Conservation (phyloP, 164 flowering plant species). For the Pachysandra terminalis region DNA sequence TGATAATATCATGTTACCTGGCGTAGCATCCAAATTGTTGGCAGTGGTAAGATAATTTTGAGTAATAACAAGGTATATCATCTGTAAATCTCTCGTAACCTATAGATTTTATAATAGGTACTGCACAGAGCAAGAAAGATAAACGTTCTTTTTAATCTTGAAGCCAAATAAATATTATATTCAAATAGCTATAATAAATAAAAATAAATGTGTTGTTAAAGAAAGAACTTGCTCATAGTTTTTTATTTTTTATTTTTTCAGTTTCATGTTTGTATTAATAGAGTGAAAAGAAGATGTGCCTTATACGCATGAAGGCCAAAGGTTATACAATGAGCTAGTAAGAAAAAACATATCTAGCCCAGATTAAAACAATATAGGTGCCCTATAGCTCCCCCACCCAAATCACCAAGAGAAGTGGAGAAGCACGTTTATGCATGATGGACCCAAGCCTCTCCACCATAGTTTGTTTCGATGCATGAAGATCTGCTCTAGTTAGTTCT, state of each 20-base stretch:
- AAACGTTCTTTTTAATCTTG: not conserved
- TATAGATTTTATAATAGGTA: slow-evolving; percentile 35
- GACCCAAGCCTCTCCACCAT: too few species aligned
- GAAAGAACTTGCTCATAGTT: not conserved
- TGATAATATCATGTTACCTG: slow-evolving; percentile 37
- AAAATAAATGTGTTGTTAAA: not conserved
- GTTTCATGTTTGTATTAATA: too few species aligned
- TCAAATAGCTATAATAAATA: not conserved
- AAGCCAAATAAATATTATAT: not conserved
- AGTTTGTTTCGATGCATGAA: too few species aligned
- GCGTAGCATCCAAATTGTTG: slow-evolving; percentile 58
- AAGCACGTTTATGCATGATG: too few species aligned
- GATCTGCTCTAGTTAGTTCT: too few species aligned
- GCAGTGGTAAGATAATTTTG: slow-evolving; percentile 60
- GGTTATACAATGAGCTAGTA: too few species aligned
- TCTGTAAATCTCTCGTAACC: slow-evolving; percentile 31
- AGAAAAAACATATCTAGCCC: too few species aligned
- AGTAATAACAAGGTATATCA: slow-evolving; percentile 27
- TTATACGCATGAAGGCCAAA: too few species aligned
- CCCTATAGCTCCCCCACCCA: too few species aligned
- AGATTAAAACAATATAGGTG: too few species aligned
- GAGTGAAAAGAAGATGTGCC: too few species aligned
- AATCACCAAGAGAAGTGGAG: too few species aligned
- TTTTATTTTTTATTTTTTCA: not conserved
- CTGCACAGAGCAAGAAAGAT: slow-evolving; percentile 37